Evolutionary conservation across 768 basidiomycete genomes (phyloP), one percentile per base, ranked within the genome.

Genomic region (Auricularia cornea): DNA sequence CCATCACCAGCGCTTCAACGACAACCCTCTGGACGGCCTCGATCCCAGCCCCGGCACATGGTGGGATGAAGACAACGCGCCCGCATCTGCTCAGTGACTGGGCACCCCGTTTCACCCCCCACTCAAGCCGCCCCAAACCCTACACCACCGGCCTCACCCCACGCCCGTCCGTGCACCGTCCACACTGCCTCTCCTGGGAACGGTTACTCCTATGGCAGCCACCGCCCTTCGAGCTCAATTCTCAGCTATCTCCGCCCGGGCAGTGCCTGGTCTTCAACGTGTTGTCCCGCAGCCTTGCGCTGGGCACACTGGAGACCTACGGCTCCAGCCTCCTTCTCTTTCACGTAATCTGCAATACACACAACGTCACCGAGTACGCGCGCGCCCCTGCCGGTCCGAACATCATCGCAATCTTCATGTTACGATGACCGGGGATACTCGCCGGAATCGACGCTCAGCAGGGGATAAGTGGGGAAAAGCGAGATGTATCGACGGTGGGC

Each of bases 261-360:
- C 23, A 72, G 2, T 32, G 66, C 0, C 65, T 68, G 0, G 72
- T 80, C 8, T 52, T 64, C 0, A 59, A 65, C 0, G 71, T 77
- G 0, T 67, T 77, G 5, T 48, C 44, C 1, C 32, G 59, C 0
- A 70, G 72, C 0, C 80, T 40, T 73, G 72, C 70, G 0, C 64
- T 68, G 2, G 60, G 66, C 8, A 82, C 79, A 0, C 56, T 64
- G 2, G 72, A 72, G 20, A 68, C 72, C 0, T 81, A 83, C 62
- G 76, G 76, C 0, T 60, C 75, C 0, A 77, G 80, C 0, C 69
- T 83, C 0, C 68, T 80, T 0, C 62, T 70, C 0, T 83, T 59
- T 44, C 81, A 82, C 29, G 66, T 75, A 0, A 80, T 74, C 60
- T 81, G 80, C 59, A 76, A 79, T 63, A 6, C 40, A 0, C 62